Evolutionary conservation across 225 moss, liverwort and hornwort genomes (phyloP).

Genomic region (Thuidium tamariscinum): DNA sequence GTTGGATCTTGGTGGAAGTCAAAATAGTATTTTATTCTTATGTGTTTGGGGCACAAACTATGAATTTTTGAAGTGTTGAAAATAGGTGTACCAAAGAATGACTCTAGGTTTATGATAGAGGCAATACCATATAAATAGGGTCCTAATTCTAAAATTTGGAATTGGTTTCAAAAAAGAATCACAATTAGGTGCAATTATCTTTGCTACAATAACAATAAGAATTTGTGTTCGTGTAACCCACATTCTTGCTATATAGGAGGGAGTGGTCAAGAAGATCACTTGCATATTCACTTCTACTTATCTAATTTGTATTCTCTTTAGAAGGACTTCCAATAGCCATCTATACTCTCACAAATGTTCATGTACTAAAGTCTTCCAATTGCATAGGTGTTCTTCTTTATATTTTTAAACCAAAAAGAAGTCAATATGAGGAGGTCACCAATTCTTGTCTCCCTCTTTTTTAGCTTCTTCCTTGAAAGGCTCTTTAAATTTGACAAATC

Average conservation of each 20-base stretch:
- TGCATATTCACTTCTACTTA: background rate
- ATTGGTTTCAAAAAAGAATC: accelerated
- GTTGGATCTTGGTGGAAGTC: background rate
- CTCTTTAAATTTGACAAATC: background rate
- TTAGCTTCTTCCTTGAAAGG: no score
- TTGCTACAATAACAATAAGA: background rate
- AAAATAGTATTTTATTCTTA: background rate
- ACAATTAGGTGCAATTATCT: background rate
- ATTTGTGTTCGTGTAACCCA: background rate
- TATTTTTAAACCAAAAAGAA: background rate
- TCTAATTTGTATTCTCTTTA: accelerated
- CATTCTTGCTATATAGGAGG: background rate
- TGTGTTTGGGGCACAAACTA: background rate
- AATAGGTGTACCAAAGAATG: background rate
- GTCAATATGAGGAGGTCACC: background rate
- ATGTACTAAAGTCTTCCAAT: background rate
- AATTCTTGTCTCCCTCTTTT: background rate
- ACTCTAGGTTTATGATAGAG: background rate
- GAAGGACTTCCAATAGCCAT: background rate
- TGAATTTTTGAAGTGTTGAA: background rate
- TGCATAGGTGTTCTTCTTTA: background rate
- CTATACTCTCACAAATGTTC: background rate
- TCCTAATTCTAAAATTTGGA: background rate
- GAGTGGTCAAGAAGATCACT: background rate
- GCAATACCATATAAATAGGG: background rate